Evolutionary conservation across 1,284 basidiomycete species (phyloP), one percentile per base, ranked within the genome.

Genomic region (Trametes pubescens): DNA sequence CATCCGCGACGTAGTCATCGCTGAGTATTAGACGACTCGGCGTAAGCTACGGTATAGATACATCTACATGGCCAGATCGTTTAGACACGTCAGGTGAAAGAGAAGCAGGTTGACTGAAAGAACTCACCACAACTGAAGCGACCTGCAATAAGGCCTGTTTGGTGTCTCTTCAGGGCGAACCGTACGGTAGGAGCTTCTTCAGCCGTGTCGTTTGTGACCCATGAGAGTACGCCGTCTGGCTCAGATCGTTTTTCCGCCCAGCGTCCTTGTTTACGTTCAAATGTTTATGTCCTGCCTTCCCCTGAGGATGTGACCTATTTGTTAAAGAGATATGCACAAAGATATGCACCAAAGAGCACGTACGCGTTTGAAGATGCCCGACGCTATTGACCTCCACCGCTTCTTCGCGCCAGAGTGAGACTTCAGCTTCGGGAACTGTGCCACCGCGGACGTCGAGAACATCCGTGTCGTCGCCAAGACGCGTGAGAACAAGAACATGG

Each of bases 321-420:
- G 56, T 37, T 46, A 43, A 8, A n/a, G 38, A 34, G 21, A 24
- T 52, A 16, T 21, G 7, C 22, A 24, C 34, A 26, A 3, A 44
- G 48, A 49, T 43, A 40, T 53, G 54, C 67, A 64, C 22, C 10
- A 0, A 2, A 43, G 8, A n/a, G 32, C 26, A 78, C 87, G 54
- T 70, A 93, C 91, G 65, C 92, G 89, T 81, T 93, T 93, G 80
- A 93, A 93, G n/a, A 80, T 74, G 35, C 90, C 87, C 26, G 84
- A 87, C 18, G 84, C 83, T 43, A 93, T 77, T 1, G 89, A 87
- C 65, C 84, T 81, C 90, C 90, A 93, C 68, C 91, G 80, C 76
- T 93, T 93, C 80, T 92, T 93, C n/a, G 91, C 84, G 11, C 91
- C 92, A 4, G 84, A 87, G 74, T 93, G 91, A 0, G 88, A 85